Conservation (phyloP, 345 rosid genomes). For the Nasturtium officinale region DNA sequence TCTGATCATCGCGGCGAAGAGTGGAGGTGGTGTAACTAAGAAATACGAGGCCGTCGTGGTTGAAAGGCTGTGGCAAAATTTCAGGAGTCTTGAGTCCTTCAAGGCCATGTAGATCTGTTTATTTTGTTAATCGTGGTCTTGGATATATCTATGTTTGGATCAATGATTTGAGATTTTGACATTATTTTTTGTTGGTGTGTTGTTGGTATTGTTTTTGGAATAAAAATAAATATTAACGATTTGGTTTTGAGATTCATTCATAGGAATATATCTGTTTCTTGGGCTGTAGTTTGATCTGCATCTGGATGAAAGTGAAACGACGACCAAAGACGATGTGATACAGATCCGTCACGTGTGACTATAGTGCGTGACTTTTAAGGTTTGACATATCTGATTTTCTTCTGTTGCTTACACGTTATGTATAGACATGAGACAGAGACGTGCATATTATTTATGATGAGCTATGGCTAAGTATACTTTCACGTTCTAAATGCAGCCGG, state of each 20-base stretch:
- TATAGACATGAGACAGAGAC: not conserved
- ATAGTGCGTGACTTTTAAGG: not conserved
- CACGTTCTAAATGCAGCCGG: not conserved
- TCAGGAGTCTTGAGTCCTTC: conserved; percentile 30
- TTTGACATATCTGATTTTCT: not conserved
- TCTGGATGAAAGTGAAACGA: not conserved
- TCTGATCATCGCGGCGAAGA: conserved; percentile 47
- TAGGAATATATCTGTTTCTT: not conserved
- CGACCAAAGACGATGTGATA: not conserved
- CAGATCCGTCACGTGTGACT: conserved; percentile 7
- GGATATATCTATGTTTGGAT: not conserved
- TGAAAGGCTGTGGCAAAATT: conserved; percentile 50
- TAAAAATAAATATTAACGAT: not conserved
- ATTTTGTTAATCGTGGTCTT: not conserved
- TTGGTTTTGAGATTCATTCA: not conserved
- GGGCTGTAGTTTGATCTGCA: not conserved
- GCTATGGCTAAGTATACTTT: not conserved
- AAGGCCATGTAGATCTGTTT: conserved; percentile 27
- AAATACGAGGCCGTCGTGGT: conserved; percentile 56
- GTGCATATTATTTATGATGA: not conserved
- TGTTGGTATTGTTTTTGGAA: not conserved
- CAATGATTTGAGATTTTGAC: conserved; percentile 17
- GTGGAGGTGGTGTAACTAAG: conserved; percentile 2
- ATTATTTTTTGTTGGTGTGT: not conserved
- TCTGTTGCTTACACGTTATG: not conserved